Evolutionary conservation across 139 green algal genomes (phyloP), one percentile per base, ranked within the genome.

Genomic region (Limnomonas spitsbergensis): DNA sequence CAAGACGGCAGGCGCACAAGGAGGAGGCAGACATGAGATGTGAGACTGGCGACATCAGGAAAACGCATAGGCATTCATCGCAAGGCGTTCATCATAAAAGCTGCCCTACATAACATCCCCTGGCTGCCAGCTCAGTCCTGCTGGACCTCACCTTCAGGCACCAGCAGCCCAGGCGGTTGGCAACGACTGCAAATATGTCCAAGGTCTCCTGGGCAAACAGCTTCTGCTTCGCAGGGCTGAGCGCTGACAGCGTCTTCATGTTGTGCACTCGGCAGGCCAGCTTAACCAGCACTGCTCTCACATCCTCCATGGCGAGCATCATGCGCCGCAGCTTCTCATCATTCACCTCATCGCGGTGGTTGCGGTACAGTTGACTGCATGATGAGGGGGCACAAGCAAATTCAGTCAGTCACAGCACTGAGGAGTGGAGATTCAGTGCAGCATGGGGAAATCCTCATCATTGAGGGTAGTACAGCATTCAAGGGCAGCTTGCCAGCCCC

Each of bases 121-220:
- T n/a, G n/a, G n/a, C n/a, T n/a, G n/a, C n/a, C n/a, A n/a, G n/a
- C n/a, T n/a, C n/a, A n/a, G n/a, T n/a, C n/a, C n/a, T n/a, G n/a
- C n/a, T n/a, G n/a, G 20, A 20, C 47, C 47, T 61, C 20, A 61
- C 47, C 68, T 74, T 74, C 9, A 74, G 29, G 66, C 78, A 77
- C 82, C 82, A 87, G 31, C 82, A 88, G 32, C 94, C 94, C 26
- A 99, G 84, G 7, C 95, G 90, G 79, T 95, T 96, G 32, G 95
- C 95, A 42, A 99, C 83, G 0, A 92, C 91, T 0, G 89, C 88
- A 74, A 92, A 97, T 0, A 98, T 82, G 35, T 93, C 88, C 37
- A 97, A 83, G 0, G 90, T 92, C 73, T 98, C 94, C 4, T 87
- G 71, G 1, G 90, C 88, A 7, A 89, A 31, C n/a, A 54, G 53